Percentiles rank a stretch among this genome's conserved stretches.
phyloP scores from a whole-genome alignment of 2,329 filamentous ascomycete species.

The Rhinocladiella similis region DNA sequence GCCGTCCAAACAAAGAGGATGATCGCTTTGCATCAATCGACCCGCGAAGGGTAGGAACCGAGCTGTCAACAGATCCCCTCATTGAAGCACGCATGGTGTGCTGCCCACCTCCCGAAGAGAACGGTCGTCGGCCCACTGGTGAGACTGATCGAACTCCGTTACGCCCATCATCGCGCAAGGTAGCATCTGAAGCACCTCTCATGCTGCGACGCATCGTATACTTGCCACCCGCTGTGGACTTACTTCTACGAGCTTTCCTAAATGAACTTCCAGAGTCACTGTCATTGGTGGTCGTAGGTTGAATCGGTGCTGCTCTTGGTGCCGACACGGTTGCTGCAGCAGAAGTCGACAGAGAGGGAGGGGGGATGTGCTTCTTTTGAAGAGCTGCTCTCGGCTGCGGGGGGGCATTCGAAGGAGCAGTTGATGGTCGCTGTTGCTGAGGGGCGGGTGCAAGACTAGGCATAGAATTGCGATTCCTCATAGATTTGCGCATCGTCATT shows the following conservation, averaged over 20 bases:
- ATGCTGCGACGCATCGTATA: conserved; percentile 73
- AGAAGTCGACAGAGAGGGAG: conserved; percentile 11
- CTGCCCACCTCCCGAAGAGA: conserved; percentile 44
- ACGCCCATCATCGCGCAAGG: conserved; percentile 53
- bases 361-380: conserved; percentile 39
- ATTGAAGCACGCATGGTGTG: conserved; percentile 49
- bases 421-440: conserved; percentile 4
- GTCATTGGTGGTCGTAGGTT: conserved; percentile 49
- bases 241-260: conserved; percentile 59
- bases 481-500: conserved; percentile 19
- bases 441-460: neutral
- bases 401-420: conserved; percentile 1
- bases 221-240: conserved; percentile 41
- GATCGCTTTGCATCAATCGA: conserved; percentile 34
- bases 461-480: conserved; percentile 21
- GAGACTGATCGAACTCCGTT: conserved; percentile 67
- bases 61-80: conserved; percentile 48
- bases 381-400: conserved; percentile 31
- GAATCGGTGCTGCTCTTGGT: conserved; percentile 5
- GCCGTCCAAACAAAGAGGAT: conserved; percentile 41
- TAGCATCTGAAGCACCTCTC: conserved; percentile 52
- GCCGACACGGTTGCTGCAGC: conserved; percentile 5
- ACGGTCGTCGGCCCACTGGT: conserved; percentile 55
- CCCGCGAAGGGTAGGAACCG: conserved; percentile 27
- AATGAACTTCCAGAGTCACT: conserved; percentile 77